Base-by-base conservation (phyloP, 441 rosid genomes). In the Capsella rubella region DNA sequence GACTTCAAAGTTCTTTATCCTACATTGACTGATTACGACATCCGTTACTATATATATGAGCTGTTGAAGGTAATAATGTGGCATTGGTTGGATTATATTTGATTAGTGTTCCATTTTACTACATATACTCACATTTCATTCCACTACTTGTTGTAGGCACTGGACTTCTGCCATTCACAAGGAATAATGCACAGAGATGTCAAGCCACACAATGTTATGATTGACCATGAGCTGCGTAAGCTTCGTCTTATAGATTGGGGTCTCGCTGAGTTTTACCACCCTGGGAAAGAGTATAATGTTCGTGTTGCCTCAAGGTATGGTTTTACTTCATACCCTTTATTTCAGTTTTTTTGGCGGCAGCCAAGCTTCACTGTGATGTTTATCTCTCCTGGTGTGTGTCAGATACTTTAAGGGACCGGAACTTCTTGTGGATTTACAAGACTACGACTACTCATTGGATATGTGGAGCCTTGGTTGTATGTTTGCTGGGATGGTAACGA, bases 391-490 rank as follows among this genome's bases (percentile, higher is more conserved):
- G 54, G 40, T 75, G 81, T 62, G 74, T 67, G 42, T 54, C 81
- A 95, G 98, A 78, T 91, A 92, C 82, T 95, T 90, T 42, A 95
- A 95, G 80, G 99, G 99, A 42, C 99, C 98, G 0, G 99, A 95
- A 68, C 96, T 95, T 79, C 86, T 92, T 4, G 96, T 95, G 68
- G 98, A 95, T 76, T 82, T 92, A 43, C 98, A 89, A 82, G 99
- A 95, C 76, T 95, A 95, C 72, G 99, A 95, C 82, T 95, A 95
- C 80, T 92, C 98, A 8, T 81, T 92, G 80, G 98, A 92, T 73
- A 88, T 95, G 95, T 95, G 99, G 99, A 95, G 99, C 85, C 97
- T 92, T 52, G 98, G 98, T 28, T 92, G 98, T 74, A 95, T 92
- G 99, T 90, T 92, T 85, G 98, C 98, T 32, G 98, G 98, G 79